Conservation (phyloP, 768 basidiomycete species). For the Chalciporus chontae region DNA sequence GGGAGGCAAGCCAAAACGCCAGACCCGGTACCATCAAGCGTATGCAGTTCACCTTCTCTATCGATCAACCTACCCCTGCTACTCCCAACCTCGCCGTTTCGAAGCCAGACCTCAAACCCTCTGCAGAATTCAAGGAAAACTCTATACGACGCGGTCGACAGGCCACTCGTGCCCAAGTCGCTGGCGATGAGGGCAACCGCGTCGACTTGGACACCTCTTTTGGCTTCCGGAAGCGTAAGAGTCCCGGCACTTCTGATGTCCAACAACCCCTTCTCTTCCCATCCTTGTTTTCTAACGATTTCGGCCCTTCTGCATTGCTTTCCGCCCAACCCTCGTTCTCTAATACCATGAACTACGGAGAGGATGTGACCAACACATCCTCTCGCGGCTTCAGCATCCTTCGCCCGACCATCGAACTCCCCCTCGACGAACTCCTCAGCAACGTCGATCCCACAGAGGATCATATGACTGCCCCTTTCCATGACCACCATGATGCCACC, state of each 20-base stretch:
- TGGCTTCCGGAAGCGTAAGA: slow-evolving; percentile 29
- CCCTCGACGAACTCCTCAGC: slow-evolving; percentile 74
- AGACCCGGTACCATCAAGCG: slow-evolving; percentile 74
- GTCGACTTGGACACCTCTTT: slow-evolving; percentile 23
- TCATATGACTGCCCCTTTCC: not conserved
- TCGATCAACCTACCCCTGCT: slow-evolving; percentile 62
- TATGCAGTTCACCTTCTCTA: slow-evolving; percentile 88
- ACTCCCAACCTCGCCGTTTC: slow-evolving; percentile 42
- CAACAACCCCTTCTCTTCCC: slow-evolving; percentile 61
- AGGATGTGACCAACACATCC: slow-evolving; percentile 53
- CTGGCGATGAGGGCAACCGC: slow-evolving; percentile 23
- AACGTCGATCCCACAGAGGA: slow-evolving; percentile 27
- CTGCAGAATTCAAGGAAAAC: slow-evolving; percentile 58
- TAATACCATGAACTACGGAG: slow-evolving; percentile 72
- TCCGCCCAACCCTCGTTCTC: slow-evolving; percentile 65
- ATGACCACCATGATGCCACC: slow-evolving; percentile 6
- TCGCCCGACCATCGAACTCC: slow-evolving; percentile 82
- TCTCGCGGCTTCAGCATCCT: slow-evolving; percentile 57
- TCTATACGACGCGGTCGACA: slow-evolving; percentile 38
- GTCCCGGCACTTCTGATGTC: slow-evolving; percentile 11
- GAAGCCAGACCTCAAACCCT: slow-evolving; percentile 67
- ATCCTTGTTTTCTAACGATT: slow-evolving; percentile 67
- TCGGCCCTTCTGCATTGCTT: slow-evolving; percentile 74
- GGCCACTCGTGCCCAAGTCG: slow-evolving; percentile 35
- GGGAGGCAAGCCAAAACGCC: slow-evolving; percentile 62